phyloP scores from a whole-genome alignment of 768 basidiomycete genomes.

The Steccherinum ochraceum region DNA sequence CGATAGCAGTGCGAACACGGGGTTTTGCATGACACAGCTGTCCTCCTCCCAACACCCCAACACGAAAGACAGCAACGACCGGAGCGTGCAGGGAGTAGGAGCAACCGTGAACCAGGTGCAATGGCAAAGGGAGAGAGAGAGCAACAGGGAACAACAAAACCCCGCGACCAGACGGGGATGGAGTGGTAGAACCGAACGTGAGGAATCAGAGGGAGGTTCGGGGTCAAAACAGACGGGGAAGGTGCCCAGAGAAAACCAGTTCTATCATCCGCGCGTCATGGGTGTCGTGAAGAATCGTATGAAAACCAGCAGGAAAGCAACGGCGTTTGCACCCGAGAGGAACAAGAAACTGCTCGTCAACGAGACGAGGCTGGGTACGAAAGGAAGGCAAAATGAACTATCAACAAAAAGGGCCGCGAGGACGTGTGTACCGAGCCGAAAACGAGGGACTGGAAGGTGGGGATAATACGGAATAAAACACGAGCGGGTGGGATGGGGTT shows the following conservation, averaged over 20 bases:
- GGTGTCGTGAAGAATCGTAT: not conserved
- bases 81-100: not conserved
- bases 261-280: not conserved
- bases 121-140: too few relatives aligned
- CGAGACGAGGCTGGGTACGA: too few relatives aligned
- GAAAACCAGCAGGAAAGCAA: not conserved
- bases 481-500: too few relatives aligned
- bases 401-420: too few relatives aligned
- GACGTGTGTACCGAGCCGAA: too few relatives aligned
- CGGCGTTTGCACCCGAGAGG: too few relatives aligned
- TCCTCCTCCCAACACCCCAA: not conserved
- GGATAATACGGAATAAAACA: too few relatives aligned
- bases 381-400: too few relatives aligned
- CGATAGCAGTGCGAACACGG: too few relatives aligned
- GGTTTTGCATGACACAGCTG: not conserved
- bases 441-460: too few relatives aligned
- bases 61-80: too few relatives aligned
- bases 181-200: not conserved
- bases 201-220: not conserved
- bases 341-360: not conserved
- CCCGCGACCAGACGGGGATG: not conserved
- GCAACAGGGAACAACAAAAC: too few relatives aligned
- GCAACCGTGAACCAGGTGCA: not conserved
- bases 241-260: not conserved
- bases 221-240: not conserved